Base-by-base conservation (phyloP, 1,284 basidiomycete species). In the Malassezia yamatoensis region DNA sequence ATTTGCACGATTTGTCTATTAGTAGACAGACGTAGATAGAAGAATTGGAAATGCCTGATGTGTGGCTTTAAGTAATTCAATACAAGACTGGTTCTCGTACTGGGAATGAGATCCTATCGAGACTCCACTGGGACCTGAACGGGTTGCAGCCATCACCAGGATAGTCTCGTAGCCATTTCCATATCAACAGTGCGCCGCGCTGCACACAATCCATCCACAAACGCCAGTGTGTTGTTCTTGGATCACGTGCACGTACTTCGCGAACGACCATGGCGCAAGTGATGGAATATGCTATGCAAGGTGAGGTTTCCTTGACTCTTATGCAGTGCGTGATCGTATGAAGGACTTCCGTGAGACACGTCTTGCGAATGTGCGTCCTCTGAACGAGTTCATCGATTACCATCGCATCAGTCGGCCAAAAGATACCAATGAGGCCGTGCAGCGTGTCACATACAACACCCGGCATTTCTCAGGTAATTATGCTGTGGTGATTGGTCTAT, bases 401-500 rank as follows among this genome's bases (percentile, higher is more conserved):
- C 85, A 90, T 67, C 83, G 90, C 47, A 78, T 96, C 59, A 90
- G 88, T 24, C 79, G 85, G 64, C 79, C 79, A 9, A 70, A 71
- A 45, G 78, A 91, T 83, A 60, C 83, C 82, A 78, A 78, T 66
- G 79, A 80, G 64, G 79, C 77, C 45, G 78, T 79, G 39, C 60
- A 61, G 57, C 83, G 90, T 59, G 86, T 93, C 81, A 88, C 88
- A 38, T 90, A 93, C 80, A 96, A 94, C 79, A 90, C 90, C 13
- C 64, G 72, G 12, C 69, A 76, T 59, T 76, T 75, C 49, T 70
- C 67, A 7, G 67, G 65, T 35, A 96, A 96, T 78, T 96, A 96
- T 77, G 82, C 84, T 40, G 77, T 94, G 68, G 81, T 96, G 65
- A 80, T 96, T 16, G 83, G 81, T 49, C 76, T 85, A 44, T 81